phyloP scores from a whole-genome alignment of 2,329 filamentous ascomycete genomes.

The Scopulariopsis brevicaulis region DNA sequence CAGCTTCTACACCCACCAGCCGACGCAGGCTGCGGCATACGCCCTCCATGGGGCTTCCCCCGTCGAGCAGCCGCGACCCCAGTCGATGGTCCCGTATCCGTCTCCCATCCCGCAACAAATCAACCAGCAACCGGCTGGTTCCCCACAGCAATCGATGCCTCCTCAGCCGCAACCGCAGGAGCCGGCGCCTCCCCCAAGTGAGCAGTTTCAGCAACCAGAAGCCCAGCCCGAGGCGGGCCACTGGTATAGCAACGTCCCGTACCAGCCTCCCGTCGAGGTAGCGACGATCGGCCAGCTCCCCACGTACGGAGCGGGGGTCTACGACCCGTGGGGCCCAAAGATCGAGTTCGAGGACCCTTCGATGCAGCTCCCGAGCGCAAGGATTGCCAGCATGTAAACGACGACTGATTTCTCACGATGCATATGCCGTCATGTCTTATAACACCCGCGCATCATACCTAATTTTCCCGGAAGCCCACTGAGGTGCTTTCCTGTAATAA shows the following conservation, averaged over 20 bases:
- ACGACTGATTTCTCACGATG: neutral
- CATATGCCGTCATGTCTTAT: neutral
- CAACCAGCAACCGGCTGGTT: conserved; percentile 19
- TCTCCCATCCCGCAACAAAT: conserved; percentile 21
- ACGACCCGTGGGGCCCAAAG: conserved; percentile 43
- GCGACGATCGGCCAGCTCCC: conserved; percentile 40
- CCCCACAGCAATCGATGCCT: conserved; percentile 20
- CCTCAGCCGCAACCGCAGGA: conserved; percentile 18
- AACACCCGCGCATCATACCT: neutral
- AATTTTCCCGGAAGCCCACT: neutral
- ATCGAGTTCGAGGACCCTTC: conserved; percentile 45
- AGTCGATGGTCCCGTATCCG: conserved; percentile 28
- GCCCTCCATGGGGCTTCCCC: conserved; percentile 35
- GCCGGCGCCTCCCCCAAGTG: conserved; percentile 12
- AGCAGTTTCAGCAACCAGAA: conserved; percentile 23
- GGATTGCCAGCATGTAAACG: conserved; percentile 42
- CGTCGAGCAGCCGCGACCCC: conserved; percentile 26
- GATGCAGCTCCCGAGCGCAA: conserved; percentile 47
- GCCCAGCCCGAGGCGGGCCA: conserved; percentile 32
- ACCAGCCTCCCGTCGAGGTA: conserved; percentile 41
- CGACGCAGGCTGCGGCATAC: conserved; percentile 33
- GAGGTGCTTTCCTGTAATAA: neutral
- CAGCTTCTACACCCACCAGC: conserved; percentile 45
- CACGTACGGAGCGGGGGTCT: conserved; percentile 35
- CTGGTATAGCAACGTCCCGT: conserved; percentile 39